phyloP scores from a whole-genome alignment of 257 asterid genomes.

The Penstemon barbatus region DNA sequence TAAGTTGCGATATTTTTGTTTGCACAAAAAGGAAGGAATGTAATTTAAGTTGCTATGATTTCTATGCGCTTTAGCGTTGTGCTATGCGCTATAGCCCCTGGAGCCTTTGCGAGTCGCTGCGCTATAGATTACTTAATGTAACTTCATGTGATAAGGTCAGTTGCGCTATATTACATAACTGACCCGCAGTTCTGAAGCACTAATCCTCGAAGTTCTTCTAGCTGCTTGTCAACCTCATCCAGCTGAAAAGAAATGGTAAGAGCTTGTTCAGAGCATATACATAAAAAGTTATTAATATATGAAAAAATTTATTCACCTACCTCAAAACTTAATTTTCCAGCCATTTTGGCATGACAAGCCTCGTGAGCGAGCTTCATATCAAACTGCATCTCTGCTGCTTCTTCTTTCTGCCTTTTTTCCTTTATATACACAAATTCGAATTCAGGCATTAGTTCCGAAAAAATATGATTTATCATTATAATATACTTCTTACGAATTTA shows the following conservation, averaged over 20 bases:
- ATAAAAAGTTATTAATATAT: too few species aligned
- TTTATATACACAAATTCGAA: slow-evolving; percentile 29
- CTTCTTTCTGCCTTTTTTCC: slow-evolving; percentile 77
- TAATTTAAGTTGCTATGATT: too few species aligned
- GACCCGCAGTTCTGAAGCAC: slow-evolving; percentile 89
- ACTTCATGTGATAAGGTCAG: too few species aligned
- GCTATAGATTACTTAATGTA: too few species aligned
- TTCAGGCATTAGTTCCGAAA: slow-evolving; percentile 20
- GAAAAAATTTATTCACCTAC: slow-evolving; percentile 34
- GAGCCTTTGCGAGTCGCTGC: too few species aligned
- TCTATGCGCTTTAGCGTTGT: too few species aligned
- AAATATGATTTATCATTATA: neutral
- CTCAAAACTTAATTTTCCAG: slow-evolving; percentile 58
- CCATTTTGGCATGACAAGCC: slow-evolving; percentile 70
- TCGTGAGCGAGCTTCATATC: slow-evolving; percentile 76
- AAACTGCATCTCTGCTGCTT: slow-evolving; percentile 65
- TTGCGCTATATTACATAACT: neutral
- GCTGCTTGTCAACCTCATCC: slow-evolving; percentile 55
- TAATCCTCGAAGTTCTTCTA: slow-evolving; percentile 64
- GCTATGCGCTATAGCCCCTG: too few species aligned
- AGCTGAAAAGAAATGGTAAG: slow-evolving; percentile 49
- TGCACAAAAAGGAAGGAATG: too few species aligned
- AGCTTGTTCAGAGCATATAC: slow-evolving; percentile 26
- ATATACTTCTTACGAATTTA: neutral
- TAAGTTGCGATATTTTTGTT: too few species aligned